A percentile compares a stretch with the other conserved stretches of the same genome.
These are phyloP conservation scores for Ophiosphaerella narmari DNA, from an alignment of 2,329 filamentous ascomycete genomes.

Conservation along the genomic window DNA sequence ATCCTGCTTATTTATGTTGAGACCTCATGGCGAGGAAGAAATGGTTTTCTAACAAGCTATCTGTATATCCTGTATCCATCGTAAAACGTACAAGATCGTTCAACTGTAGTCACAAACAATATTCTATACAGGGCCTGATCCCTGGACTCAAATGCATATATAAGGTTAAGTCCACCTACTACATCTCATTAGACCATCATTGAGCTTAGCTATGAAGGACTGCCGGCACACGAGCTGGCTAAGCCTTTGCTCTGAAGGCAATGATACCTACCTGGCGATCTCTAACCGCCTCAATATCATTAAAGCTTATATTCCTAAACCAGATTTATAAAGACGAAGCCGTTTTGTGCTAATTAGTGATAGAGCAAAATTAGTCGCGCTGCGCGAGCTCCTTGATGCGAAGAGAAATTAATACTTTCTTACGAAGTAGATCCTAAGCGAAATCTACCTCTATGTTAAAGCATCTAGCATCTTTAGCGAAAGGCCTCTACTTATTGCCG, in stretches of 20 bases:
- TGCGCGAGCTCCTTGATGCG: not conserved
- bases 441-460: conserved; percentile 20
- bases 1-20: no score
- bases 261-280: conserved; percentile 20
- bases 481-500: conserved; percentile 20
- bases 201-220: conserved; percentile 19
- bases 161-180: not conserved
- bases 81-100: no score
- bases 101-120: no score
- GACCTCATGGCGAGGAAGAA: no score
- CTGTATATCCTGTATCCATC: no score
- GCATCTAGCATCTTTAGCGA: conserved; percentile 18
- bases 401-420: no score
- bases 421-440: no score
- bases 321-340: conserved; percentile 12
- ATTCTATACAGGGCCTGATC: not conserved
- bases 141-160: not conserved
- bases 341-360: conserved; percentile 15
- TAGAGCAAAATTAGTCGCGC: conserved; percentile 24
- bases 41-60: no score
- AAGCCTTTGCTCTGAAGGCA: conserved; percentile 21
- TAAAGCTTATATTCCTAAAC: conserved; percentile 19
- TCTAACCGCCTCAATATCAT: conserved; percentile 26
- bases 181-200: not conserved
- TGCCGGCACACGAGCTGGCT: conserved; percentile 29